Conservation (phyloP, 2,329 filamentous ascomycete species). For the Verticillium isaacii region DNA sequence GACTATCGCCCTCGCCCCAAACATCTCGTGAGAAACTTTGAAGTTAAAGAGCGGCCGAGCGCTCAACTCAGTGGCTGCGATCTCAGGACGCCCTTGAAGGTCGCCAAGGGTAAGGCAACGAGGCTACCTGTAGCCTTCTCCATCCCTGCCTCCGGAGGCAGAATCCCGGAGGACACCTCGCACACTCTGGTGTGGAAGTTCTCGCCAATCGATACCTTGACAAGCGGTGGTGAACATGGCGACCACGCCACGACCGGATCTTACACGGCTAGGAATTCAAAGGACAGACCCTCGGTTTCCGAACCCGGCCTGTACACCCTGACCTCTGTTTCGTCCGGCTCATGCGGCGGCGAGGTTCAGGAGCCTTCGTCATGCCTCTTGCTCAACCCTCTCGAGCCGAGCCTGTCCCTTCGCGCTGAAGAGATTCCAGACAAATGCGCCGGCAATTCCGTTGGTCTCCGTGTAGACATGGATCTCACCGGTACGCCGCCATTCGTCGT, state of each 20-base stretch:
- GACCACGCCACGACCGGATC: conserved; percentile 52
- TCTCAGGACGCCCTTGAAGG: conserved; percentile 73
- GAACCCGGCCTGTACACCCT: conserved; percentile 84
- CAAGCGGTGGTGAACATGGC: conserved; percentile 65
- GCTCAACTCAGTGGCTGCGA: conserved; percentile 71
- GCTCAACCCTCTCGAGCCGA: conserved; percentile 84
- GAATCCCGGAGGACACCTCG: conserved; percentile 54
- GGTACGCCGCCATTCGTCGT: conserved; percentile 91
- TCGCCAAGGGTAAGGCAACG: conserved; percentile 67
- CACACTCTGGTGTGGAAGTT: conserved; percentile 80
- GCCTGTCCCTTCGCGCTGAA: conserved; percentile 67
- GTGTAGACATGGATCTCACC: conserved; percentile 82
- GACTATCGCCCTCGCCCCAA: conserved; percentile 56
- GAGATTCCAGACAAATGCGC: conserved; percentile 94
- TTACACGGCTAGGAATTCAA: conserved; percentile 55
- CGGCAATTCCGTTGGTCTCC: conserved; percentile 84
- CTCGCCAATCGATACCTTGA: conserved; percentile 66
- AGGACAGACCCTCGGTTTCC: conserved; percentile 63
- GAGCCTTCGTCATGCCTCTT: conserved; percentile 93
- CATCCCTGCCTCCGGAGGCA: conserved; percentile 43
- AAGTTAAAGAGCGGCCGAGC: conserved; percentile 80
- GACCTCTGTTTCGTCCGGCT: conserved; percentile 71
- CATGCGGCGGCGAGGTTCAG: conserved; percentile 81
- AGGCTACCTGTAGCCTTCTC: conserved; percentile 69
- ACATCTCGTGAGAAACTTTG: conserved; percentile 70